Base-by-base conservation (phyloP, 164 flowering plant species). In the Hamamelis virginiana region DNA sequence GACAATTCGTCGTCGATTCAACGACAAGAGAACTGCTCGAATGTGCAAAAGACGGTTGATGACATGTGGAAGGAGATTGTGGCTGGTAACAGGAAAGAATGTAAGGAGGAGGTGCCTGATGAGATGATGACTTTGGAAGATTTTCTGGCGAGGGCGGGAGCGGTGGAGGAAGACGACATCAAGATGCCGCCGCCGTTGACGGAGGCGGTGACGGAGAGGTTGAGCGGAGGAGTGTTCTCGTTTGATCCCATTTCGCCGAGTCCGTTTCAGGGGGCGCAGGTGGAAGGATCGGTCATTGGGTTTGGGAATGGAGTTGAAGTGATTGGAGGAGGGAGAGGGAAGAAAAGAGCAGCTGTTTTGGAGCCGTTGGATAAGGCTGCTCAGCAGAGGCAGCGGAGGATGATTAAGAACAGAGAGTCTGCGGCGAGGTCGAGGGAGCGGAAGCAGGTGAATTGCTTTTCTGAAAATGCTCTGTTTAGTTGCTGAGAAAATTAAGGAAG, bases 401-500 rank as follows among this genome's bases (percentile, higher is more conserved):
- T 88, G 95, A 90, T 90, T 41, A 90, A 90, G 82, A 90, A 88
- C 70, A 71, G 95, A 58, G 95, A 90, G 74, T 85, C 89, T 18
- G 95, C 95, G 1, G 91, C 95, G 0, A 69, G 95, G 78, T 90
- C 95, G 1, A 77, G 95, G 71, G 95, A 90, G 66, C 75, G 95
- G 67, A 90, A 90, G 64, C 90, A 87, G 90, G 94, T 87, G 16
- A 58, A 18, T 61, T 45, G 45, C 18, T 50, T 26, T 21, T 33
- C 8, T 63, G 16, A n/a, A 10, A 38, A 18, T 8, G 13, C 8
- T 45, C 0, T 53, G 23, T 45, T 10, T 27, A 41, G 41, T n/a
- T 52, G 58, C 21, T 21, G 45, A n/a, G 19, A 48, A 25, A 28
- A 1, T 19, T 12, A 4, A 2, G 25, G 23, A 18, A 51, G 22